These are phyloP conservation scores for Ogataea haglerorum DNA, from an alignment of 805 yeast genomes.

Conservation along the genomic window DNA sequence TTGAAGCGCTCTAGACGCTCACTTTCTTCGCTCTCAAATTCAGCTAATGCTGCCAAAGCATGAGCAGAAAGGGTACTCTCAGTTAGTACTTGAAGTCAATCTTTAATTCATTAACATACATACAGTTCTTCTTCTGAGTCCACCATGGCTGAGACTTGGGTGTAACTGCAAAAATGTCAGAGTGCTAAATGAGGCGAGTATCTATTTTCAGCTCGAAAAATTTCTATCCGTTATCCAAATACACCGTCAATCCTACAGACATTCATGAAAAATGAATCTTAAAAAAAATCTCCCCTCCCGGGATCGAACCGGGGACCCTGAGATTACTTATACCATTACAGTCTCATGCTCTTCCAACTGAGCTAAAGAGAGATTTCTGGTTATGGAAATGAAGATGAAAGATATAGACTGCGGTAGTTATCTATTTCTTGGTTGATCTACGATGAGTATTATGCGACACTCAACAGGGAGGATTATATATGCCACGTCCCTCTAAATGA, in stretches of 20 bases:
- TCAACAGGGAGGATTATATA: no score
- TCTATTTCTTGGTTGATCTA: no score
- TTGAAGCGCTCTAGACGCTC: constrained; percentile 55
- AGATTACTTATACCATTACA: constrained; percentile 22
- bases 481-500: no score
- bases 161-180: background rate
- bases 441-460: no score
- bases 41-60: constrained; percentile 55
- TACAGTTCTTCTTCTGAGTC: constrained; percentile 30
- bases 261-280: background rate
- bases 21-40: constrained; percentile 64
- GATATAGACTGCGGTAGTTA: no score
- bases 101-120: background rate
- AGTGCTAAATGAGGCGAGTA: no score
- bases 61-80: constrained; percentile 42
- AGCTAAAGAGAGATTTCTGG: constrained; percentile 24
- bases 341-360: constrained; percentile 28
- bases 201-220: no score
- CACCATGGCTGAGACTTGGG: background rate
- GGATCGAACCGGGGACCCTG: constrained; percentile 30
- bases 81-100: constrained; percentile 1
- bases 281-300: constrained; percentile 24
- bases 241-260: no score
- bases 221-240: no score
- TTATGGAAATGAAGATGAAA: no score